Base-by-base conservation (phyloP, 208 protist species). In the Crithidia expoeki region DNA sequence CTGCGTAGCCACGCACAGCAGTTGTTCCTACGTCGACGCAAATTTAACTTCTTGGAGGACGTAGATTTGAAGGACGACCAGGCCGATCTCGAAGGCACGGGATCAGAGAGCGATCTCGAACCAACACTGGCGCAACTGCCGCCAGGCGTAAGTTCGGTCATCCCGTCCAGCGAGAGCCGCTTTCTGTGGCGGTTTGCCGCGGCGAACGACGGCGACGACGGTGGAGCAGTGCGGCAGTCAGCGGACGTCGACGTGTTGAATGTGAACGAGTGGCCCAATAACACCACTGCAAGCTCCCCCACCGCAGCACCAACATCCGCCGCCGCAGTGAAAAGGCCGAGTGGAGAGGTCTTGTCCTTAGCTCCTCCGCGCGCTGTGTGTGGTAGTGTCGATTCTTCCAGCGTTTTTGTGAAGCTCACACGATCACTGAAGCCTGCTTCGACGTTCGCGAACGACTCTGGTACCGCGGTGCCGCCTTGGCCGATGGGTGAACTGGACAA, bases 1-100 rank as follows among this genome's bases (percentile, higher is more conserved):
- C 76, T 96, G 53, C 81, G 80, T 42, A 77, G 81, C 55, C 85
- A 91, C 53, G 76, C 83, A 28, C 61, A 76, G 60, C 79, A 89
- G 63, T 74, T 93, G 21, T 85, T 76, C 50, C 23, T 62, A 23
- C 63, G 72, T 4, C 65, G 66, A 23, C 47, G 74, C 30, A 73
- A 67, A 16, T 77, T 60, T 33, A 76, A 80, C 53, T 63, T 77
- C 17, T 49, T 70, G 2, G 53, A 76, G 28, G 80, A 84, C 5
- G 46, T 44, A 9, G 62, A 71, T 59, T 2, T 67, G 27, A 55
- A 68, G 44, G 69, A 79, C 10, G 64, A 77, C 60, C 27, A 28
- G 10, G 21, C 34, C 0, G 40, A 44, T n/a, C 46, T 34, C 11
- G 64, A 69, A 0, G 67, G 63, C 38, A 73, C 70, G 27, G 79